Percentiles rank a stretch among this genome's conserved stretches.
Evolutionary conservation across 2,329 filamentous ascomycete genomes (phyloP).

Genomic region (Drechslera avenae): DNA sequence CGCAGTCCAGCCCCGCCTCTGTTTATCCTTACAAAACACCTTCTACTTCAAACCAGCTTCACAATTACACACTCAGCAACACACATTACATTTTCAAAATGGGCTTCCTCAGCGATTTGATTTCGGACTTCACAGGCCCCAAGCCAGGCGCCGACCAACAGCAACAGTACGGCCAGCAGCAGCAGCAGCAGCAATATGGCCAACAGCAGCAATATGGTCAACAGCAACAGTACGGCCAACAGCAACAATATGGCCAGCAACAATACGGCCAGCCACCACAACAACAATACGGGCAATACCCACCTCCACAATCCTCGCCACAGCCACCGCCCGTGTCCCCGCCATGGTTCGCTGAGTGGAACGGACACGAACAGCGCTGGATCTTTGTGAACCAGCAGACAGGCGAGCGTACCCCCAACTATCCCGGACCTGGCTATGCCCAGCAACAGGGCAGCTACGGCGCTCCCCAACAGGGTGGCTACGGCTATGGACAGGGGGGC

Average conservation of each 20-base stretch:
- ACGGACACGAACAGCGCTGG: slow-evolving; percentile 28
- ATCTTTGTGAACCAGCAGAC: slow-evolving; percentile 35
- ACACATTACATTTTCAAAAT: slow-evolving; percentile 15
- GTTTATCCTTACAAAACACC: neutral
- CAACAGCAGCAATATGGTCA: slow-evolving; percentile 2
- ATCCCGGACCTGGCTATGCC: slow-evolving; percentile 29
- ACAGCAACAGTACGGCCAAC: slow-evolving; percentile 5
- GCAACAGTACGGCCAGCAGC: slow-evolving; percentile 2
- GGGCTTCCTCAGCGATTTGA: slow-evolving; percentile 28
- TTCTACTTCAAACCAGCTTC: neutral
- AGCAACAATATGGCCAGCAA: slow-evolving; percentile 4
- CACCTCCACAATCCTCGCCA: slow-evolving; percentile 16
- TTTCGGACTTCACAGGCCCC: slow-evolving; percentile 23
- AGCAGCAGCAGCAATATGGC: slow-evolving; percentile 3
- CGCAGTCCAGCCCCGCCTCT: slow-evolving; percentile 3
- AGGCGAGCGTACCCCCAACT: slow-evolving; percentile 31
- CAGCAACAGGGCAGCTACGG: slow-evolving; percentile 28
- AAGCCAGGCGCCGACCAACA: neutral
- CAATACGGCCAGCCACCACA: slow-evolving; percentile 14
- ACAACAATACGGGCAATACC: slow-evolving; percentile 1
- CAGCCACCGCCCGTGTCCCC: slow-evolving; percentile 34
- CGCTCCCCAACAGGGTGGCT: slow-evolving; percentile 13
- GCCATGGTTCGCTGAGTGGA: slow-evolving; percentile 34
- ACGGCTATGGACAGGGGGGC: slow-evolving; percentile 19
- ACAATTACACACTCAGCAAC: neutral